Base-by-base conservation (phyloP, 2,329 filamentous ascomycete species). In the Sphaerulina musiva region DNA sequence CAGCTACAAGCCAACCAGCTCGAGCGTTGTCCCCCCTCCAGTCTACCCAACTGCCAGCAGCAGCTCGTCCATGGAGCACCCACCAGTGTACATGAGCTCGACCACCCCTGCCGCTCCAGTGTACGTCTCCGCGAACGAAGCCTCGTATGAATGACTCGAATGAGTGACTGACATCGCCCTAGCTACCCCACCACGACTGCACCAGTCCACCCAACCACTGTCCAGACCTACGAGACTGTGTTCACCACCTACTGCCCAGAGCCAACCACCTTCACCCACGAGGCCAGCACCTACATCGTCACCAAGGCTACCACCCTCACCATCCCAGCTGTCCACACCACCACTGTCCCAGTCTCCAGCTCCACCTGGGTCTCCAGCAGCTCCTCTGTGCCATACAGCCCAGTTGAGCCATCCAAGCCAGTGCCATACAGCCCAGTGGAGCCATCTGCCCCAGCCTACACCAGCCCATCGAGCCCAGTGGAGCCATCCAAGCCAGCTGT, bases 321-420 rank as follows among this genome's bases (percentile, higher is more conserved):
- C 47, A 61, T 65, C 53, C 59, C 59, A 40, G 56, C 54, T 41
- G 54, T 54, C 34, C 69, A 67, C 67, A 67, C 77, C 46, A 54
- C 48, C 34, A 38, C 17, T 17, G 20, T 44, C 45, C 26, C 49
- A 41, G 32, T 44, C 48, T 38, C 34, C 48, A 6, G 1, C 23
- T 12, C 26, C 44, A 43, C 42, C 42, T 9, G 11, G 10, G 42
- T 44, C 42, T 26, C 6, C 7, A 26, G 17, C 42, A 44, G 23
- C 17, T 26, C 26, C 6, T 29, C 38, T 41, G 17, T 38, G 5
- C 48, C 48, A 32, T 4, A n/a, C 48, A 20, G n/a, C 29, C 40
- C 48, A 50, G 12, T 20, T 26, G 26, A 50, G 39, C 48, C 48
- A 50, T 6, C 55, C 36, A 20, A 49, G 32, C 40, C 49, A 20